These are phyloP conservation scores for Gyrodon lividus DNA, from an alignment of 768 basidiomycete genomes.

Conservation along the genomic window DNA sequence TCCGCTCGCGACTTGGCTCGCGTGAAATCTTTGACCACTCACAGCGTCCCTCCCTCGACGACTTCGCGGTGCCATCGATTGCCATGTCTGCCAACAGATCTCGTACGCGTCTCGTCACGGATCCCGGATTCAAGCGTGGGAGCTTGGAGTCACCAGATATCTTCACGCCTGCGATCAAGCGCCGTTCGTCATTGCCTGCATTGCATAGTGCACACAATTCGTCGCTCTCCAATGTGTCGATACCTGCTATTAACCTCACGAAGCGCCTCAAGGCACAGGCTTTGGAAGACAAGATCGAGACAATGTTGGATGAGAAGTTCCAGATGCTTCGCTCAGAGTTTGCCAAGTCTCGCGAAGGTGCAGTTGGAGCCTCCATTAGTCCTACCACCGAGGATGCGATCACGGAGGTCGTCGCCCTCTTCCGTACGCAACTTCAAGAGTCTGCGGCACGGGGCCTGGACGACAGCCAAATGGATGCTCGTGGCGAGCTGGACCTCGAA, in stretches of 20 bases:
- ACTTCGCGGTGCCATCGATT: constrained; percentile 66
- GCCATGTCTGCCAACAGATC: constrained; percentile 58
- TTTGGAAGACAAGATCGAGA: constrained; percentile 58
- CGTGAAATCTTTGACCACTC: constrained; percentile 71
- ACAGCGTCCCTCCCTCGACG: constrained; percentile 73
- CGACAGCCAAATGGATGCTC: constrained; percentile 66
- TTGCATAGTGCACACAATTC: constrained; percentile 47
- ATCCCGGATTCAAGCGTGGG: constrained; percentile 45
- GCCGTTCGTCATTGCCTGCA: constrained; percentile 58
- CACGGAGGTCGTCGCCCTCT: constrained; percentile 62
- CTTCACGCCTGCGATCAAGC: constrained; percentile 43
- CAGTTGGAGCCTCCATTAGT: constrained; percentile 33
- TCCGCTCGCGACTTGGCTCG: constrained; percentile 76
- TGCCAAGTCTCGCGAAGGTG: constrained; percentile 18
- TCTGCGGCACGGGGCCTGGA: constrained; percentile 57
- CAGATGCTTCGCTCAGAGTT: constrained; percentile 46
- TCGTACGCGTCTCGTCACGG: constrained; percentile 54
- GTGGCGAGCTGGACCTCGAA: constrained; percentile 77
- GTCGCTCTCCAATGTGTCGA: constrained; percentile 43
- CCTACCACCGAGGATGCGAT: constrained; percentile 61
- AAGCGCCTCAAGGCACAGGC: constrained; percentile 58
- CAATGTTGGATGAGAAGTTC: constrained; percentile 71
- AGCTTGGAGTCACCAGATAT: constrained; percentile 37
- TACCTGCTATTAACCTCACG: constrained; percentile 50
- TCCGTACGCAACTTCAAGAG: constrained; percentile 66